A percentile compares a stretch with the other conserved stretches of the same genome.
These are phyloP conservation scores for Xylaria venustula DNA, from an alignment of 495 filamentous ascomycete species.

Conservation along the genomic window DNA sequence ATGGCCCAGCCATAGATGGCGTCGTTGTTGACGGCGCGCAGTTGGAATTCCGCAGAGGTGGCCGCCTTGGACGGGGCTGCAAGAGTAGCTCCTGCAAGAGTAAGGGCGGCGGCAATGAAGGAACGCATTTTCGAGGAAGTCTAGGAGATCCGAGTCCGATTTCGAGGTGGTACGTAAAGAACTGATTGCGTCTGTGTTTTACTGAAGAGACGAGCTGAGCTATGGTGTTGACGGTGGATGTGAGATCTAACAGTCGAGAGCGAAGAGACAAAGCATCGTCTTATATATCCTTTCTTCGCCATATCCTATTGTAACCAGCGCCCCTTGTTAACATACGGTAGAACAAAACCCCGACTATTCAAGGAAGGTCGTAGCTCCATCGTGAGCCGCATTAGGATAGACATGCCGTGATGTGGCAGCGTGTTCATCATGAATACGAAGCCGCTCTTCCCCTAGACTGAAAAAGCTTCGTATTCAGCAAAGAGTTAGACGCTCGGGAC, in stretches of 20 bases:
- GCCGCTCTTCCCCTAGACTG: not conserved
- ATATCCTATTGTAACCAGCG: not conserved
- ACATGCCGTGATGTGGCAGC: not conserved
- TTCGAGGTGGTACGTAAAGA: too few relatives aligned
- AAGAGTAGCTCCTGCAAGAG: not conserved
- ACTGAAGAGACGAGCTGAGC: too few relatives aligned
- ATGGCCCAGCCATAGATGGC: conserved; percentile 2
- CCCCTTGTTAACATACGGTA: not conserved
- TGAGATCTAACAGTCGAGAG: not conserved
- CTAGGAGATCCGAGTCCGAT: not conserved
- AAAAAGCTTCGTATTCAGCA: conserved; percentile 9
- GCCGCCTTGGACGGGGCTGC: not conserved
- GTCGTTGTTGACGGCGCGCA: not conserved
- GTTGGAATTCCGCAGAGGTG: not conserved
- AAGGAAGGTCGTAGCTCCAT: not conserved
- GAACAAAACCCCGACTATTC: not conserved
- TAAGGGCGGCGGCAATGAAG: conserved; percentile 3
- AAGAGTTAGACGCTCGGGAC: too few relatives aligned
- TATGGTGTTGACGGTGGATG: not conserved
- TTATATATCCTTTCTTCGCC: not conserved
- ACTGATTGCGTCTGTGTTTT: too few relatives aligned
- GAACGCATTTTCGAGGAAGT: conserved; percentile 6
- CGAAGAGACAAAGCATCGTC: not conserved
- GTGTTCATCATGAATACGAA: conserved; percentile 3
- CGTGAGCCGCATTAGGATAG: not conserved